A percentile compares a stretch with the other conserved stretches of the same genome.
These are phyloP conservation scores for Xenosphaeropsis pyriputrescens DNA, from an alignment of 2,329 filamentous ascomycete genomes.

Conservation along the genomic window DNA sequence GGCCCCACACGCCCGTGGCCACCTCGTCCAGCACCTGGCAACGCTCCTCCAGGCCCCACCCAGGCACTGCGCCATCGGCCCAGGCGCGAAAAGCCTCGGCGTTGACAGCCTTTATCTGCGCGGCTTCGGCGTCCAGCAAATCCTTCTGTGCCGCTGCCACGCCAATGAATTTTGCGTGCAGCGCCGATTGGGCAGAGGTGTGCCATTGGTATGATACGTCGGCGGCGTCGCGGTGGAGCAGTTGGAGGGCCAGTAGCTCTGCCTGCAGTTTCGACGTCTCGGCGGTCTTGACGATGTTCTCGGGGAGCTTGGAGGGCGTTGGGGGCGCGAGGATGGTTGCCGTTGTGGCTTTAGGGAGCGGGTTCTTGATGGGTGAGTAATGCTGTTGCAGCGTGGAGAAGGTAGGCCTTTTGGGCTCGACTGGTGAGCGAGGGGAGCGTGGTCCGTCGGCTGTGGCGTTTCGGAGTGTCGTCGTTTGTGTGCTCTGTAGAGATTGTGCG, in stretches of 20 bases:
- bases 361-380: constrained; percentile 47
- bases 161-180: constrained; percentile 28
- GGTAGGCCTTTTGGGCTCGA: constrained; percentile 5
- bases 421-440: no score
- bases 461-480: no score
- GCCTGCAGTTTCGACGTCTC: constrained; percentile 45
- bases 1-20: constrained; percentile 38
- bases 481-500: no score
- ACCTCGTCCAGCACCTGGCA: constrained; percentile 42
- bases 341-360: constrained; percentile 46
- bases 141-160: constrained; percentile 24
- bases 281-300: constrained; percentile 42
- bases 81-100: constrained; percentile 35
- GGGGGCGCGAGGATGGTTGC: constrained; percentile 41
- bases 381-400: constrained; percentile 54
- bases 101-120: constrained; percentile 35
- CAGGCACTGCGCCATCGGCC: constrained; percentile 20
- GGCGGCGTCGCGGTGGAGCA: constrained; percentile 41
- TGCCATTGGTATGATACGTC: constrained; percentile 34
- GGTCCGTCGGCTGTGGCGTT: background rate
- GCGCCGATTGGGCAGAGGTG: constrained; percentile 33
- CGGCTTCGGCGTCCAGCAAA: constrained; percentile 20
- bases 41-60: constrained; percentile 32
- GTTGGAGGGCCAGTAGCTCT: constrained; percentile 48
- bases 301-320: constrained; percentile 44